Evolutionary conservation across 2,329 filamentous ascomycete species (phyloP).

Genomic region (Phialophora tarda): DNA sequence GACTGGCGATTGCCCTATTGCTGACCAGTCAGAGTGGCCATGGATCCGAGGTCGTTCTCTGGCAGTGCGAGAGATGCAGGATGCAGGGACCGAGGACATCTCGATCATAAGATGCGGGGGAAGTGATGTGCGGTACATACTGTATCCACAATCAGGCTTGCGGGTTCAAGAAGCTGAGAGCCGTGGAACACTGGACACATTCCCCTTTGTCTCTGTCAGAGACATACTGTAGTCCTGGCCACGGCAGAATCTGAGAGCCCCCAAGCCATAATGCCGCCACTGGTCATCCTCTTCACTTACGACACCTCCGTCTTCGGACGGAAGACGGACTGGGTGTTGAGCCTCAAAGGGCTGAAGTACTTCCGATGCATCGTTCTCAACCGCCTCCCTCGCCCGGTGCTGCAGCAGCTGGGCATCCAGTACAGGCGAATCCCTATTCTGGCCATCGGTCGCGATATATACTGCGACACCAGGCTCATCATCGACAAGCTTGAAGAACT

Average conservation of each 20-base stretch:
- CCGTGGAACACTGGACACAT: too few species aligned
- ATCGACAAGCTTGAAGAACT: constrained; percentile 65
- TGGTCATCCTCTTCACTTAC: constrained; percentile 32
- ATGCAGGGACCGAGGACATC: constrained; percentile 5
- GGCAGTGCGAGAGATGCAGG: neutral
- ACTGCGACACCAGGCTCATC: constrained; percentile 72
- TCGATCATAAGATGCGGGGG: constrained; percentile 2
- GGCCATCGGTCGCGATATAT: constrained; percentile 69
- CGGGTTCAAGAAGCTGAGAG: neutral
- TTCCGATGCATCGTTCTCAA: constrained; percentile 26
- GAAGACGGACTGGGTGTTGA: constrained; percentile 30
- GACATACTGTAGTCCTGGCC: neutral
- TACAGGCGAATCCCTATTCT: constrained; percentile 74
- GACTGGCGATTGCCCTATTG: constrained; percentile 3
- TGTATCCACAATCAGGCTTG: neutral
- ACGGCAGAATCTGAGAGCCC: neutral
- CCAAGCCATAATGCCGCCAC: constrained; percentile 16
- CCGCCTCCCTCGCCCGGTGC: constrained; percentile 66
- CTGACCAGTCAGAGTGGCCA: neutral
- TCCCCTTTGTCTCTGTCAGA: neutral
- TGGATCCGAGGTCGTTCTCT: constrained; percentile 12
- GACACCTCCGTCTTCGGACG: constrained; percentile 27
- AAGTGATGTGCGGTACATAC: neutral
- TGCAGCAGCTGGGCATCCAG: constrained; percentile 64
- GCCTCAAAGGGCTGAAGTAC: constrained; percentile 19